Evolutionary conservation across 768 basidiomycete genomes (phyloP), one percentile per base, ranked within the genome.

Genomic region (Naganishia kalamii): DNA sequence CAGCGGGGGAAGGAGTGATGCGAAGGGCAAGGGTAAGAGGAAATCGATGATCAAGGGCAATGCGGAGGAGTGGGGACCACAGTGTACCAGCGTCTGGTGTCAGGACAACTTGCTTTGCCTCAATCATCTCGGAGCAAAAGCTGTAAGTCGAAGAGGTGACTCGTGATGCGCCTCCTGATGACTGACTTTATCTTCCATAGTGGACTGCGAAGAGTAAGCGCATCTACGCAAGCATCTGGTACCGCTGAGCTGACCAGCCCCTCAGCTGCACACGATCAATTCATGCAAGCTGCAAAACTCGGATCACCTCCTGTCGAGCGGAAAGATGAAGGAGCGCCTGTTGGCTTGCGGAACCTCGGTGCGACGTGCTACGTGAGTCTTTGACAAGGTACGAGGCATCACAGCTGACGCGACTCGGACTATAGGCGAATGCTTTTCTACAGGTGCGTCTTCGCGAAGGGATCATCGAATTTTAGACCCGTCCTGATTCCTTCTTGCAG

Each of bases 341-440:
- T 61, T 40, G 57, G 91, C 47, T 25, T 67, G 21, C 35, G 60
- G 52, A 97, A 98, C 75, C 84, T 98, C 21, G 94, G 94, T 4
- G 93, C 93, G 19, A 97, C 94, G 3, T 98, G 94, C 75, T 98
- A 97, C 70, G 75, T 77, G 61, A 66, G 74, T 69, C n/a, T 3
- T 19, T 21, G 23, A 21, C 10, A 8, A 11, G 23, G 7, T n/a
- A 23, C 43, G 43, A 40, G 41, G 1, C 41, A 29, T 30, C 15
- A 30, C 12, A 43, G 37, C 29, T 60, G 8, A 60, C 13, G 19
- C 23, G 15, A n/a, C 4, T 27, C 43, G 35, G 35, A 29, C n/a
- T 17, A 21, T n/a, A 77, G 75, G 92, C 90, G 66, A 96, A 96
- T 76, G 91, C 91, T 21, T 96, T 89, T 68, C 82, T 98, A 48